Conservation (phyloP, 1,284 basidiomycete genomes). For the Phenoliferia sp. region DNA sequence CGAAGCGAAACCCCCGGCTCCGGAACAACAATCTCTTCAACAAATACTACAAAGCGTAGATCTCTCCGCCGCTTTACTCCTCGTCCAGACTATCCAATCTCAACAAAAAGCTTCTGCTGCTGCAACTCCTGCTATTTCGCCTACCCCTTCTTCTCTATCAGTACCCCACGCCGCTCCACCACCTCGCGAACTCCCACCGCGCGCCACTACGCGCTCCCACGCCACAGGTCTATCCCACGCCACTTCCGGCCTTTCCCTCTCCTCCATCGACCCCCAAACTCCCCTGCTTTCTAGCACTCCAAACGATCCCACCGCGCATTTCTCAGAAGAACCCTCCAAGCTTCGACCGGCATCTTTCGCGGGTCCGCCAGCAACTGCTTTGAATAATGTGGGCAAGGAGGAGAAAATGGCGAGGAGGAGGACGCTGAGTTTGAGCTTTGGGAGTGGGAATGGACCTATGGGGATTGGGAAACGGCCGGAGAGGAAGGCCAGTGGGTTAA, state of each 20-base stretch:
- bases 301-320: not conserved
- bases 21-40: slow-evolving; percentile 10
- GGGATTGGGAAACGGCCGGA: not conserved
- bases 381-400: not conserved
- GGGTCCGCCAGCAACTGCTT: not conserved
- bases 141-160: not conserved
- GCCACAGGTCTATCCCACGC: not conserved
- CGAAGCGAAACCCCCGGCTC: not conserved
- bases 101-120: not conserved
- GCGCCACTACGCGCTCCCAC: not conserved
- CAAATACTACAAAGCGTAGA: slow-evolving; percentile 17
- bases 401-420: not conserved
- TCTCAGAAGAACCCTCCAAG: not conserved
- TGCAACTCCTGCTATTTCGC: not conserved
- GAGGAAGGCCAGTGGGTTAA: not conserved
- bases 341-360: too few species aligned
- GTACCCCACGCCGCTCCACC: not conserved
- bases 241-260: not conserved
- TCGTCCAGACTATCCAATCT: slow-evolving; percentile 15
- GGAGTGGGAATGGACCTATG: not conserved
- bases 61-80: slow-evolving; percentile 17
- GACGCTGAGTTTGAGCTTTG: slow-evolving; percentile 5
- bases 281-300: not conserved
- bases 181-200: not conserved
- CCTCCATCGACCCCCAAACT: not conserved